Conservation (phyloP, 2,329 filamentous ascomycete genomes). For the Exophiala mesophila region DNA sequence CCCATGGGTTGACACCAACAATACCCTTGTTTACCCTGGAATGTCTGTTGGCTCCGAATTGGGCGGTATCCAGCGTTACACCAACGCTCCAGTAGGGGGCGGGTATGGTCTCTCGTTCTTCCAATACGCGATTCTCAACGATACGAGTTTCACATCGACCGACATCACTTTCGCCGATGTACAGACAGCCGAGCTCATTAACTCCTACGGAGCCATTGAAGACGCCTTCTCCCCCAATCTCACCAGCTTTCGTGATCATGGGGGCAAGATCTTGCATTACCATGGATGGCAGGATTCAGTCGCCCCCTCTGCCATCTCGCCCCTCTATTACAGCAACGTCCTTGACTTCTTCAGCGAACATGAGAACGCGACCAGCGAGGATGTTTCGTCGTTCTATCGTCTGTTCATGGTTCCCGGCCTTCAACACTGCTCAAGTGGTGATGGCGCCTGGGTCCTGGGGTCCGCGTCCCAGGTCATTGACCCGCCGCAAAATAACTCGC, state of each 20-base stretch:
- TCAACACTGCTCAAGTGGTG: not conserved
- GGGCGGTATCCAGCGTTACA: constrained; percentile 27
- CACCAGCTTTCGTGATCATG: not conserved
- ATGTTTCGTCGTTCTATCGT: not conserved
- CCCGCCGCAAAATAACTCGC: constrained; percentile 32
- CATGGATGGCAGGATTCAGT: not conserved
- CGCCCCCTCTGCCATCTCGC: not conserved
- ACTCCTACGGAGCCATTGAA: not conserved
- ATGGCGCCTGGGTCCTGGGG: not conserved
- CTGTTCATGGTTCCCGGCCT: not conserved
- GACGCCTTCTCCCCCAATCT: too few relatives aligned
- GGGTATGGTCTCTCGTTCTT: too few relatives aligned
- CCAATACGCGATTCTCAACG: not conserved
- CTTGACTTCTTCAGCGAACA: too few relatives aligned
- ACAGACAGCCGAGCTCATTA: not conserved
- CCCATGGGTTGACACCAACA: not conserved
- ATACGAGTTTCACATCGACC: not conserved
- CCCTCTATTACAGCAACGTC: not conserved
- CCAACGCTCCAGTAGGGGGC: too few relatives aligned
- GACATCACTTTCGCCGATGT: not conserved
- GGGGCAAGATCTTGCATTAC: not conserved
- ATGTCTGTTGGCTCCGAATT: constrained; percentile 1
- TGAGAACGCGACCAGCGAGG: not conserved
- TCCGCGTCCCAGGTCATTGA: not conserved
- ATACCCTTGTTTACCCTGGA: not conserved